phyloP scores from a whole-genome alignment of 306 rosid genomes.

The Vigna radiata region DNA sequence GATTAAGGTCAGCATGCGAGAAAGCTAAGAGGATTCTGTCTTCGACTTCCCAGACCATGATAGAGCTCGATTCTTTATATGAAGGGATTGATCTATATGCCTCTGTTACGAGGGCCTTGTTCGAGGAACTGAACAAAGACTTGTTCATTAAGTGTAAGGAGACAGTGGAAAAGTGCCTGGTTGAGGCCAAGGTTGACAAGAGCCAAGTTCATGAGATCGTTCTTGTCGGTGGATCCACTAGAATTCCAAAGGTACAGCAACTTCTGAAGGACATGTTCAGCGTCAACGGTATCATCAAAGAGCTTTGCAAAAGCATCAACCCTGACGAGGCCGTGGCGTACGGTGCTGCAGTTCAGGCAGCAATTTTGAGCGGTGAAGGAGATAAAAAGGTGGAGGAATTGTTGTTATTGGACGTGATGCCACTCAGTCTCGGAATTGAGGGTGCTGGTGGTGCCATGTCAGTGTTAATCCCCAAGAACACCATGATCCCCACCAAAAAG shows the following conservation, averaged over 20 bases:
- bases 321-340: slow-evolving; percentile 49
- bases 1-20: slow-evolving; percentile 44
- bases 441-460: slow-evolving; percentile 44
- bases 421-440: slow-evolving; percentile 51
- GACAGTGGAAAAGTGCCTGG: slow-evolving; percentile 46
- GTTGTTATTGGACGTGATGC: slow-evolving; percentile 38
- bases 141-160: slow-evolving; percentile 50
- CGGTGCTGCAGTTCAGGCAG: slow-evolving; percentile 52
- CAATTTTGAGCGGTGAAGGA: slow-evolving; percentile 38
- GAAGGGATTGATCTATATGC: slow-evolving; percentile 46
- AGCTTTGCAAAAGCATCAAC: slow-evolving; percentile 49
- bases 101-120: slow-evolving; percentile 44
- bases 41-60: slow-evolving; percentile 36
- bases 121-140: slow-evolving; percentile 52
- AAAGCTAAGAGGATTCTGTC: slow-evolving; percentile 47
- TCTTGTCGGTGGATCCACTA: slow-evolving; percentile 45
- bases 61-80: slow-evolving; percentile 47
- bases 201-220: slow-evolving; percentile 42
- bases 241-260: slow-evolving; percentile 50
- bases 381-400: slow-evolving; percentile 39
- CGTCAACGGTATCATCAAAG: slow-evolving; percentile 29
- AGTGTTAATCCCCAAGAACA: slow-evolving; percentile 51
- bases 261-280: slow-evolving; percentile 50
- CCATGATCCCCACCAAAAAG: slow-evolving; percentile 49
- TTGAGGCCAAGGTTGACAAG: slow-evolving; percentile 45